Evolutionary conservation across 1,139 yeast genomes (phyloP).

Genomic region (Suhomyces guaymorum): DNA sequence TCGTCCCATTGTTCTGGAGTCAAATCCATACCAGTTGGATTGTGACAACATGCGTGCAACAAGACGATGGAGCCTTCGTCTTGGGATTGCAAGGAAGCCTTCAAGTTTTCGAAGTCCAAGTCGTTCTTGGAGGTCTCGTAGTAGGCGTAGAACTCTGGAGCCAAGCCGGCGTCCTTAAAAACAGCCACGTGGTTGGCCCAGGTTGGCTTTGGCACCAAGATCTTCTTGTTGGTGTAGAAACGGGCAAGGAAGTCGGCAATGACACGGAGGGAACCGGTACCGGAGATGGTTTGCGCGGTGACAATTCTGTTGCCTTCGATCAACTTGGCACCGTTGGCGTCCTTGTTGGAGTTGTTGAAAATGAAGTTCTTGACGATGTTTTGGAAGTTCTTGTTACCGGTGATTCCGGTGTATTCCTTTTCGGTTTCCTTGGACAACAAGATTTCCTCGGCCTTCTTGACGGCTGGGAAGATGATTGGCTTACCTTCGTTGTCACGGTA

Average conservation of each 20-base stretch:
- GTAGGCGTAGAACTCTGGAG: slow-evolving; percentile 47
- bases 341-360: slow-evolving; percentile 52
- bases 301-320: slow-evolving; percentile 50
- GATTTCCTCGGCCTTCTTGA: slow-evolving; percentile 47
- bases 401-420: slow-evolving; percentile 60
- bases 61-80: slow-evolving; percentile 63
- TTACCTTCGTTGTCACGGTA: slow-evolving; percentile 50
- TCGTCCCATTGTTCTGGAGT: slow-evolving; percentile 74
- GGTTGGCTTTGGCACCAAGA: slow-evolving; percentile 67
- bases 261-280: slow-evolving; percentile 61
- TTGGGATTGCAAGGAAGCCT: slow-evolving; percentile 39
- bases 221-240: slow-evolving; percentile 45
- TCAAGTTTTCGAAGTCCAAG: slow-evolving; percentile 55
- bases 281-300: slow-evolving; percentile 59
- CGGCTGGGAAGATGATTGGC: slow-evolving; percentile 51
- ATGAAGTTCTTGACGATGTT: slow-evolving; percentile 50
- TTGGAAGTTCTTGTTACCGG: slow-evolving; percentile 52
- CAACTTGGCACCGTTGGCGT: slow-evolving; percentile 49
- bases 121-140: slow-evolving; percentile 55
- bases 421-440: slow-evolving; percentile 45
- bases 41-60: slow-evolving; percentile 94
- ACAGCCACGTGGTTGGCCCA: slow-evolving; percentile 76
- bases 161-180: slow-evolving; percentile 51
- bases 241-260: slow-evolving; percentile 54
- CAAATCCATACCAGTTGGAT: slow-evolving; percentile 95